Conservation (phyloP, 768 basidiomycete species). For the Myochromella boudieri region DNA sequence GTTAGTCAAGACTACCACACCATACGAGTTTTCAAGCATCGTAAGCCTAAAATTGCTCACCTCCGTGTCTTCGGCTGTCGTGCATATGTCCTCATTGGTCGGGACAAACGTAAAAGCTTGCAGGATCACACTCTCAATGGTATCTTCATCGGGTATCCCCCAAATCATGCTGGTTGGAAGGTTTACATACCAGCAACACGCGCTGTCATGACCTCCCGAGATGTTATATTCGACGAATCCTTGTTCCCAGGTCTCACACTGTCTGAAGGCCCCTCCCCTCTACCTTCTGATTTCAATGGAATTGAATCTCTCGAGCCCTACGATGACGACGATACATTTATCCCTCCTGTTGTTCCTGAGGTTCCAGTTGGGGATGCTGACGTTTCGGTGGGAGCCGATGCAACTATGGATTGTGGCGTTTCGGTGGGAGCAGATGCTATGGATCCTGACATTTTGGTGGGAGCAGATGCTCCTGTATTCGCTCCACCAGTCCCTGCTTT, state of each 20-base stretch:
- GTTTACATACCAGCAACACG: slow-evolving; percentile 24
- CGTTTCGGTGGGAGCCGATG: too few relatives aligned
- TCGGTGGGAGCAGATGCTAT: too few relatives aligned
- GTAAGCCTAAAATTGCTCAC: slow-evolving; percentile 4
- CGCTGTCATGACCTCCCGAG: slow-evolving; percentile 19
- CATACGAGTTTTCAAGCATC: background rate
- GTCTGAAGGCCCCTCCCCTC: background rate
- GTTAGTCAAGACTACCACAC: background rate
- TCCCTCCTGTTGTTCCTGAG: too few relatives aligned
- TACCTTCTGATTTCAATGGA: too few relatives aligned
- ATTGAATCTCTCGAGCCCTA: background rate
- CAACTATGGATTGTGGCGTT: too few relatives aligned
- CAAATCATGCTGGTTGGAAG: slow-evolving; percentile 22
- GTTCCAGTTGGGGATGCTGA: too few relatives aligned
- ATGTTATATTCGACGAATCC: slow-evolving; percentile 29
- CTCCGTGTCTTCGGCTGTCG: slow-evolving; percentile 32
- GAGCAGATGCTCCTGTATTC: background rate
- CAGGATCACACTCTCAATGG: slow-evolving; percentile 21
- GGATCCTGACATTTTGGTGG: too few relatives aligned
- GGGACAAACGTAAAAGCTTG: slow-evolving; percentile 25
- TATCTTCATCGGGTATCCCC: slow-evolving; percentile 30
- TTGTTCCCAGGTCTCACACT: slow-evolving; percentile 22
- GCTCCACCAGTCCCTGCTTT: background rate
- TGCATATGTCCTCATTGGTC: slow-evolving; percentile 31
- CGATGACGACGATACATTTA: too few relatives aligned